phyloP scores from a whole-genome alignment of 352 stramenopile species.

The Phytophthora meadii region DNA sequence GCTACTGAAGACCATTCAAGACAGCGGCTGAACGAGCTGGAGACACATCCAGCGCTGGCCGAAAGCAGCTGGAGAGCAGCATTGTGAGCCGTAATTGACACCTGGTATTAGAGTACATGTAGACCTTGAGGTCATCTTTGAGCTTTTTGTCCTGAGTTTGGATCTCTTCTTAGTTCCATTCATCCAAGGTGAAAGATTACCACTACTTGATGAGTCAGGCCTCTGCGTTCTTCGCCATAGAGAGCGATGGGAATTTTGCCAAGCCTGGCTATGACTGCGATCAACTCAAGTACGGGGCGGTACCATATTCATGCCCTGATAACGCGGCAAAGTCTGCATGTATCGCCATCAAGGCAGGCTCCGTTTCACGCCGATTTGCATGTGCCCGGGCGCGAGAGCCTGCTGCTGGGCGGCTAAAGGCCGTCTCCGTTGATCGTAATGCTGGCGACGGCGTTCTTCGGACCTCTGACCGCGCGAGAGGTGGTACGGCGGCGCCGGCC shows the following conservation, averaged over 20 bases:
- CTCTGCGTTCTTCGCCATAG: not conserved
- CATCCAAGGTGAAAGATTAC: no score
- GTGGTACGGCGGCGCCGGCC: conserved; percentile 27
- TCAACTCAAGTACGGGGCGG: conserved; percentile 26
- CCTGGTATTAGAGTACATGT: conserved; percentile 15
- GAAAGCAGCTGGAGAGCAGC: not conserved
- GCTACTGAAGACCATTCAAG: conserved; percentile 30
- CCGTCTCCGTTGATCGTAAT: conserved; percentile 26
- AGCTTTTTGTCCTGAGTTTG: not conserved
- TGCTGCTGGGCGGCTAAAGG: conserved; percentile 3
- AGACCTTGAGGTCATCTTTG: not conserved
- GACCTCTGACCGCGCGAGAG: conserved; percentile 41
- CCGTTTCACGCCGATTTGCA: conserved; percentile 18
- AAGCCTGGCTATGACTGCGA: conserved; percentile 5
- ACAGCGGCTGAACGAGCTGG: conserved; percentile 7
- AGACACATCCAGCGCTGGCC: not conserved
- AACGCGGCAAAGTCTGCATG: conserved; percentile 1
- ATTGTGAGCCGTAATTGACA: not conserved
- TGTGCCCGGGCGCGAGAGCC: not conserved
- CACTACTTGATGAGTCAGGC: conserved; percentile 6
- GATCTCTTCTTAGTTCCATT: not conserved
- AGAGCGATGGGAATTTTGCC: conserved; percentile 5
- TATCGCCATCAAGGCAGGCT: conserved; percentile 7
- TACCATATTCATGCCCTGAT: conserved; percentile 15
- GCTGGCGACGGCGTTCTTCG: conserved; percentile 31